Percentiles rank a stretch among this genome's conserved stretches.
Evolutionary conservation across 768 basidiomycete species (phyloP).

Genomic region (Rhodotorula kratochvilovae): DNA sequence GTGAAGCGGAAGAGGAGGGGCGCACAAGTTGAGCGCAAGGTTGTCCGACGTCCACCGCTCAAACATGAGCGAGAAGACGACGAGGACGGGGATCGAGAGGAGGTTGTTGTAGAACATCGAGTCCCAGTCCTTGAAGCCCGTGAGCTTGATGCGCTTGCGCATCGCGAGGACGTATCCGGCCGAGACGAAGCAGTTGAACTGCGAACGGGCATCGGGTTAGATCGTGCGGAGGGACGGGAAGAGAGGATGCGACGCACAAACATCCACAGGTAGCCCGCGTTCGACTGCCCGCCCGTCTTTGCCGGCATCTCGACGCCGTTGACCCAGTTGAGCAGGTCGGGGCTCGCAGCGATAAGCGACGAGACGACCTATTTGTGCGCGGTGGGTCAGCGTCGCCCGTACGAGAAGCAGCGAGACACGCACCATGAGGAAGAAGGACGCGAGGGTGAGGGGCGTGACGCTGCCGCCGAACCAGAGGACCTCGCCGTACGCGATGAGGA

Average conservation of each 20-base stretch:
- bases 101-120: slow-evolving; percentile 99
- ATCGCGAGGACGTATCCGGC: slow-evolving; percentile 91
- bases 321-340: slow-evolving; percentile 63
- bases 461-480: slow-evolving; percentile 91
- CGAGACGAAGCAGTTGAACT: slow-evolving; percentile 75
- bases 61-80: slow-evolving; percentile 69
- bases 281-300: slow-evolving; percentile 51
- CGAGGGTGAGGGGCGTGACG: slow-evolving; percentile 78
- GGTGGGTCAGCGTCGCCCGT: too few relatives aligned
- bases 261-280: slow-evolving; percentile 96
- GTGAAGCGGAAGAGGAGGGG: slow-evolving; percentile 2
- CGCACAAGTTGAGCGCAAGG: slow-evolving; percentile 81
- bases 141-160: slow-evolving; percentile 91
- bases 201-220: neutral
- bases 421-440: slow-evolving; percentile 91
- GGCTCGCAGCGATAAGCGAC: slow-evolving; percentile 93
- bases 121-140: slow-evolving; percentile 96
- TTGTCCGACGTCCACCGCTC: slow-evolving; percentile 86
- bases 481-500: slow-evolving; percentile 96
- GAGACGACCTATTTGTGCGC: slow-evolving; percentile 65
- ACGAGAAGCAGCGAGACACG: slow-evolving; percentile 63
- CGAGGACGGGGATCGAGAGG: slow-evolving; percentile 84
- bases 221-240: neutral
- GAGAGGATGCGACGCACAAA: slow-evolving; percentile 45
- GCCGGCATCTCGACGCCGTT: slow-evolving; percentile 13